Evolutionary conservation across 2,329 filamentous ascomycete genomes (phyloP), one percentile per base, ranked within the genome.

Genomic region (Sporothrix humicola): DNA sequence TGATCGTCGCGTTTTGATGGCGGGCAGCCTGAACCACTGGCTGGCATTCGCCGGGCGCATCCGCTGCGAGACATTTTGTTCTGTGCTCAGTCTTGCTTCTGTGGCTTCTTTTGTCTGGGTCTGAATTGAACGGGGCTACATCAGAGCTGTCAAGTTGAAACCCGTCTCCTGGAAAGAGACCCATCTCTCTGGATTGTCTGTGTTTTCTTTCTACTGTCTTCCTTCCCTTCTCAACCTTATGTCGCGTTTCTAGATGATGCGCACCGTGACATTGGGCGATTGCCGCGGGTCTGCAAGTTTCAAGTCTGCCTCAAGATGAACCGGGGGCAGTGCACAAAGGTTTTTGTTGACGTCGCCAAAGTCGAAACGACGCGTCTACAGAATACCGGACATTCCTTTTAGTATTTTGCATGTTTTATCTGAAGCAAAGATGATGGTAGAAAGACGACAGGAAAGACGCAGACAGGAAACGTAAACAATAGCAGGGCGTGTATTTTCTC

Each of bases 241-340:
- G 31, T 37, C 17, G 12, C 44, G 17, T 69, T 54, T 56, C 26
- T 56, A n/a, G 37, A 26, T 20, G 37, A 37, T 20, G 52, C 52
- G 12, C 26, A 44, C 31, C 31, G 50, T 58, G 54, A 23, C 37
- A 58, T 31, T 23, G 37, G 31, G 42, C 69, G 20, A 37, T 20
- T 37, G 52, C 42, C 20, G 52, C 23, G 61, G 52, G 66, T 44
- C 37, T 58, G 50, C 31, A 69, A 73, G 82, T 84, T 84, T 83
- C 82, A 84, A 80, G 77, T 79, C 77, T 83, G 82, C 82, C 81
- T 84, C 82, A 84, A 77, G 77, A 77, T 73, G 72, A 75, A 76
- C 77, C 63, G 74, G 75, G 75, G 63, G 61, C 20, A 48, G 20
- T 26, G 65, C 44, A n/a, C 12, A 15, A 9, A 37, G 7, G 31